Base-by-base conservation (phyloP, 805 yeast genomes). In the Priceomyces fermenticarens region DNA sequence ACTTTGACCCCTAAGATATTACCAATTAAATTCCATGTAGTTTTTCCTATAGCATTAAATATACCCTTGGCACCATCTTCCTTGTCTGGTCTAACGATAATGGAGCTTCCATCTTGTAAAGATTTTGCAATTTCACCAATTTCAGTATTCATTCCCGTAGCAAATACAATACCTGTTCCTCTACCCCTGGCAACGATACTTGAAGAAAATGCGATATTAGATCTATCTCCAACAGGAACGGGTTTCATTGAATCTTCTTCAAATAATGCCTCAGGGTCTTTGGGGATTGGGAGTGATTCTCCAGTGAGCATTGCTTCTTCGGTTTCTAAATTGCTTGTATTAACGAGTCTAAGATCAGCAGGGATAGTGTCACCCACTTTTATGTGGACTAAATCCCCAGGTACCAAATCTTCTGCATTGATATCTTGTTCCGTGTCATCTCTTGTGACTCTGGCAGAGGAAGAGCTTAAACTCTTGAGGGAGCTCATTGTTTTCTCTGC, bases 401-500 rank as follows among this genome's bases (percentile, higher is more conserved):
- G 72, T 16, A 66, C 73, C 12, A 70, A 62, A 36, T 74, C 73
- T 41, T 67, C 71, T 7, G 76, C 69, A 13, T 67, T 63, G 30
- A 58, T 48, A 28, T 67, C 56, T 14, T 44, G 14, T 37, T 60
- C 54, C 30, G 60, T 58, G 16, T 78, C 78, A 34, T 65, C 55
- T 47, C 80, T 62, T 10, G 71, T 44, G 1, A 70, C 78, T 42
- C 65, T 62, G 2, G 77, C 79, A 26, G 71, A 69, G 4, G 77
- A 70, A 6, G 76, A 67, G 20, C 75, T 56, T 41, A 75, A 70
- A 20, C 68, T 66, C 40, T 70, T 62, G 46, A 75, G 59, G 5
- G 78, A 75, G 7, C 76, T 67, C 62, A 75, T 75, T 4, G 79
- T 76, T 30, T 70, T 60, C 48, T 75, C 80, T 9, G 80, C 80